Base-by-base conservation (phyloP, 495 filamentous ascomycete genomes). In the Penicillium canescens region DNA sequence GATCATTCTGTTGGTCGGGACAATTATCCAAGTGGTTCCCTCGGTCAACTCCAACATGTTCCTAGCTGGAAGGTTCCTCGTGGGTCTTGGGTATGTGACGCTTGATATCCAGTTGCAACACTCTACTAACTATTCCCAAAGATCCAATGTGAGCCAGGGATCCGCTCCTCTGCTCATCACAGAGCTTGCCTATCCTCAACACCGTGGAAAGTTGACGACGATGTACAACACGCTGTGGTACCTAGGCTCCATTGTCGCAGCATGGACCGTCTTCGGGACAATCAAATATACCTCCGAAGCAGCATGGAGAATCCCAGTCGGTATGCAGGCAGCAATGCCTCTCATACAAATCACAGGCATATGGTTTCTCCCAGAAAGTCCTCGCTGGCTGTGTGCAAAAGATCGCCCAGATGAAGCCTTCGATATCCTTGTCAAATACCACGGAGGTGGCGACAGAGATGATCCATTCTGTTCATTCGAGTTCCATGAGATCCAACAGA, bases 181-280 rank as follows among this genome's bases (percentile, higher is more conserved):
- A 16, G 83, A 87, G 68, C 66, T 87, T 28, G 75, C 74, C 39
- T 81, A 86, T 54, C 81, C 83, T 38, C 80, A 83, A 63, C 82
- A 86, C 54, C 82, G 83, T 66, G 81, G 74, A 38, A 78, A 77
- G 59, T 69, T 86, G 57, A 85, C 82, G 20, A 78, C 82, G 13
- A 75, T 85, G 39, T 86, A 83, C 65, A 84, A 86, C 67, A 80
- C 77, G 53, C 67, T 82, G 46, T 86, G 81, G 80, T 83, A 85
- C 67, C 69, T 81, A 33, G 84, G 84, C 20, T 78, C 82, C 37
- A 73, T 82, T 36, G 56, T 67, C 61, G 66, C 61, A 3, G 57
- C 59, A 3, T 72, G 69, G 54, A 50, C 53, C 8, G 42, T 50
- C 1, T 65, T 61, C 26, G 62, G 62, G 3, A 57, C 61, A 52